Conservation (phyloP, 208 protist species). For the Trypanosomatidae sp. region DNA sequence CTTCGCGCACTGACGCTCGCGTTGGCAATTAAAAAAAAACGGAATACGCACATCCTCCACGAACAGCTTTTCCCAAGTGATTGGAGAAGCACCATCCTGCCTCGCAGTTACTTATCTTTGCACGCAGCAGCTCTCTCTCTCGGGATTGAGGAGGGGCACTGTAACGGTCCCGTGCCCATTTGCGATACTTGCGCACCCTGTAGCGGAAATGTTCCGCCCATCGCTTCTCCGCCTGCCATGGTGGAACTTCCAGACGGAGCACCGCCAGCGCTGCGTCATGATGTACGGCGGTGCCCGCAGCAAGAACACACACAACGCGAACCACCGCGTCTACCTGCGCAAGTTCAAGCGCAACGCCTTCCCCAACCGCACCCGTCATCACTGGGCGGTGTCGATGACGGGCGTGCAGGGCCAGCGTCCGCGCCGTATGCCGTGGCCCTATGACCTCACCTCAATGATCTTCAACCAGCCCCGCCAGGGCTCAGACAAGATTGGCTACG, state of each 20-base stretch:
- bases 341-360: slow-evolving; percentile 92
- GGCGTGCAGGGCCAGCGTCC: slow-evolving; percentile 84
- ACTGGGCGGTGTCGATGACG: slow-evolving; percentile 92
- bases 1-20: too few species aligned
- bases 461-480: slow-evolving; percentile 91
- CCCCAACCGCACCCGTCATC: slow-evolving; percentile 88
- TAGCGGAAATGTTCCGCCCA: slow-evolving; percentile 61
- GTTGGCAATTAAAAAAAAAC: too few species aligned
- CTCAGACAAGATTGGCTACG: slow-evolving; percentile 93
- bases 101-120: too few species aligned
- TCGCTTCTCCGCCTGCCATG: slow-evolving; percentile 67
- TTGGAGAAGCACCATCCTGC: too few species aligned
- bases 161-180: not conserved
- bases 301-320: slow-evolving; percentile 89
- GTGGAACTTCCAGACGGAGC: slow-evolving; percentile 94
- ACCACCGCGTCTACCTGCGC: slow-evolving; percentile 87
- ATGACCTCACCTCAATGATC: slow-evolving; percentile 92
- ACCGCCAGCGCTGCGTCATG: slow-evolving; percentile 83
- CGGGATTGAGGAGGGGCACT: too few species aligned
- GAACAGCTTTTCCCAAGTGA: too few species aligned
- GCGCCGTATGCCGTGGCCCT: slow-evolving; percentile 92
- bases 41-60: too few species aligned
- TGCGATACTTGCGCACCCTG: not conserved
- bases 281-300: slow-evolving; percentile 88
- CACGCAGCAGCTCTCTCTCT: too few species aligned